Base-by-base conservation (phyloP, 106 monocot species). In the Hemerocallis citrina region DNA sequence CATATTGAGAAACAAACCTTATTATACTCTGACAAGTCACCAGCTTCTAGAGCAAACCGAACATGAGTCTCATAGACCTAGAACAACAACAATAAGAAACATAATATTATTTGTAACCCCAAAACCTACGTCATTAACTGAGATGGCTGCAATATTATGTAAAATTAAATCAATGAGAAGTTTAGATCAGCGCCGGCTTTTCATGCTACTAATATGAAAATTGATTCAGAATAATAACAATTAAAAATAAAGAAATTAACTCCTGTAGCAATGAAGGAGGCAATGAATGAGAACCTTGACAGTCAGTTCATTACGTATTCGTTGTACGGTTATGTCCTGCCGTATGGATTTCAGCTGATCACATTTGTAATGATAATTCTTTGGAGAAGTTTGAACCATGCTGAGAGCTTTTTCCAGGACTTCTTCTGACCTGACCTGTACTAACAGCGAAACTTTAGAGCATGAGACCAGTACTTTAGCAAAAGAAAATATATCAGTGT, bases 51-150 rank as follows among this genome's bases (percentile, higher is more conserved):
- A 24, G 95, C 83, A 30, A 96, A 59, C 16, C 90, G 72, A 42
- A 81, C 95, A 81, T 96, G 95, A 52, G 84, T 84, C 71, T 96
- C 95, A 74, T 96, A 96, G 20, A 96, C 95, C 94, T 95, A 66
- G 10, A 69, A 61, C 14, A 68, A 66, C 3, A 31, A 38, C n/a
- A n/a, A n/a, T n/a, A 49, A 59, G 40, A 22, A 56, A 33, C 25
- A 38, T 1, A 31, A 57, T 20, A 43, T 46, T 34, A 64, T 33
- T 6, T 11, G 34, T 33, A 21, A 34, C 6, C 22, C 15, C 27
- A 51, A 51, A n/a, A n/a, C n/a, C n/a, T n/a, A n/a, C 1, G 9
- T 12, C 27, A 1, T 2, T 28, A 51, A 51, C 48, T 48, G 3
- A 6, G 11, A 28, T 28, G 27, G 11, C 28, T n/a, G n/a, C n/a